These are phyloP conservation scores for Lagerstroemia speciosa DNA, from an alignment of 345 rosid genomes.

Conservation along the genomic window DNA sequence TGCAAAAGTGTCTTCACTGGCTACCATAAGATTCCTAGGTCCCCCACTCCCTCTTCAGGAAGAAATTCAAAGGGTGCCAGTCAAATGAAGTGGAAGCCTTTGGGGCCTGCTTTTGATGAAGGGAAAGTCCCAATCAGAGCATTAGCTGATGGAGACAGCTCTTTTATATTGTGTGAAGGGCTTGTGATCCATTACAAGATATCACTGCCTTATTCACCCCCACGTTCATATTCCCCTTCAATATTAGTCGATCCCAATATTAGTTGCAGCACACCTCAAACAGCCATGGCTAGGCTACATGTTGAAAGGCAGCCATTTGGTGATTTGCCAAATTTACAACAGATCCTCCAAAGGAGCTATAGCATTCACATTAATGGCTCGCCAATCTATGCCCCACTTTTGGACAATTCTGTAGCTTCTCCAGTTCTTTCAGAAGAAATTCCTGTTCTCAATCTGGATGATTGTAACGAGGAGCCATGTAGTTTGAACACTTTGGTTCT, in stretches of 20 bases:
- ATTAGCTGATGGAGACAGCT: slow-evolving; percentile 74
- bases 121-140: slow-evolving; percentile 59
- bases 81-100: slow-evolving; percentile 56
- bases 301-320: slow-evolving; percentile 49
- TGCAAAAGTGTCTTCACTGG: slow-evolving; percentile 76
- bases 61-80: slow-evolving; percentile 58
- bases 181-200: slow-evolving; percentile 77
- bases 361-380: slow-evolving; percentile 63
- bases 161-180: slow-evolving; percentile 52
- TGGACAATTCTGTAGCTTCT: slow-evolving; percentile 50
- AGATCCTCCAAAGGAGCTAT: slow-evolving; percentile 64
- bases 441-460: slow-evolving; percentile 48
- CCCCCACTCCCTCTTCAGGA: slow-evolving; percentile 70
- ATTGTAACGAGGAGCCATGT: slow-evolving; percentile 22
- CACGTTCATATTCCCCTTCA: slow-evolving; percentile 38
- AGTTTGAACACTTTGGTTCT: slow-evolving; percentile 20
- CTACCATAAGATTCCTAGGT: slow-evolving; percentile 87
- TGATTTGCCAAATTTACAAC: slow-evolving; percentile 38
- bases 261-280: slow-evolving; percentile 36
- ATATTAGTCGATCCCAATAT: slow-evolving; percentile 34
- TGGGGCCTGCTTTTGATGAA: slow-evolving; percentile 38
- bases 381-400: slow-evolving; percentile 67
- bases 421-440: slow-evolving; percentile 48
- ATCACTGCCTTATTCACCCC: slow-evolving; percentile 52
- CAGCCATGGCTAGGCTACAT: slow-evolving; percentile 46